These are phyloP conservation scores for Ascobolus immersus DNA, from an alignment of 495 filamentous ascomycete genomes.

Conservation along the genomic window DNA sequence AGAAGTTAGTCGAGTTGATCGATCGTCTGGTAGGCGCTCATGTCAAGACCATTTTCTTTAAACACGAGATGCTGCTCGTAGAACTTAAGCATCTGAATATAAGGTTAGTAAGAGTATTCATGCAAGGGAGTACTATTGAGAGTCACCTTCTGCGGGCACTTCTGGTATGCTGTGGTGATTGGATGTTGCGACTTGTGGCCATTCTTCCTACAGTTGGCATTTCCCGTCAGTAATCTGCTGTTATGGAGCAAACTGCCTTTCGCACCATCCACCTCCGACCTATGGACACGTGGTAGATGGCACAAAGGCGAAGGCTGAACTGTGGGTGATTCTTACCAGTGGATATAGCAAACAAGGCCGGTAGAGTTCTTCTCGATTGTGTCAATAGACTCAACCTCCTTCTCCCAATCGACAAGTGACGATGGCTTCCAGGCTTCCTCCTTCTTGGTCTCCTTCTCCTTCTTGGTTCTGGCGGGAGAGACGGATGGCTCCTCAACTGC, in stretches of 20 bases:
- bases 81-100: constrained; percentile 30
- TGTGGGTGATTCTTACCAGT: too few relatives aligned
- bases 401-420: constrained; percentile 29
- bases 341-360: constrained; percentile 15
- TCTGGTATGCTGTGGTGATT: constrained; percentile 27
- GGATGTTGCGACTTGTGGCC: constrained; percentile 34
- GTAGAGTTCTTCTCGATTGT: constrained; percentile 28
- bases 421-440: constrained; percentile 26
- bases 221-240: constrained; percentile 1
- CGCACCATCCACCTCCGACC: too few relatives aligned
- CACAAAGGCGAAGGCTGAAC: too few relatives aligned
- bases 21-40: too few relatives aligned
- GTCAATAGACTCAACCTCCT: constrained; percentile 28
- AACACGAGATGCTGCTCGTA: constrained; percentile 36
- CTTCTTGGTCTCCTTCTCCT: constrained; percentile 17
- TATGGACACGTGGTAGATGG: too few relatives aligned
- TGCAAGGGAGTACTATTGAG: background rate
- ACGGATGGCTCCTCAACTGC: constrained; percentile 18
- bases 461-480: constrained; percentile 15
- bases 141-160: constrained; percentile 34
- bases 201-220: constrained; percentile 25
- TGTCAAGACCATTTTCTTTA: too few relatives aligned
- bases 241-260: background rate
- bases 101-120: constrained; percentile 3
- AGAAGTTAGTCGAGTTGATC: too few relatives aligned